Evolutionary conservation across 306 rosid species (phyloP).

Genomic region (Quercus robur): DNA sequence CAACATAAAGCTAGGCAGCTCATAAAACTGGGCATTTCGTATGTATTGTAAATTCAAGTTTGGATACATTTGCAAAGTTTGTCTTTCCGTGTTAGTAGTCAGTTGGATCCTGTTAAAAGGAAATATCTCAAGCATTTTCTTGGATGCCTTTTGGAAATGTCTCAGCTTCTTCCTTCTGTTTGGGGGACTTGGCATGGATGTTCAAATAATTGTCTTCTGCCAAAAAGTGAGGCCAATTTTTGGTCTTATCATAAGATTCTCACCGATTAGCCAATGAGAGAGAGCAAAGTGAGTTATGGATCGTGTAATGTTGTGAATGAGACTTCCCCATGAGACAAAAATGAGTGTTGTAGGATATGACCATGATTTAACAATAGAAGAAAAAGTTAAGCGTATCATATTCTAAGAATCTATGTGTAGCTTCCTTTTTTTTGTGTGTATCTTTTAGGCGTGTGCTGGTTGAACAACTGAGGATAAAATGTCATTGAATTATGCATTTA

Average conservation of each 20-base stretch:
- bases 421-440: background rate
- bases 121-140: background rate
- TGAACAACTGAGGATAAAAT: background rate
- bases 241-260: constrained; percentile 33
- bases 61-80: background rate
- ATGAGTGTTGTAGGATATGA: constrained; percentile 16
- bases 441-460: background rate
- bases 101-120: background rate
- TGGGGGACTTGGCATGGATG: constrained; percentile 2
- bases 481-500: background rate
- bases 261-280: background rate
- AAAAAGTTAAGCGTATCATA: background rate
- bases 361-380: constrained; percentile 9
- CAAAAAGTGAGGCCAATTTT: constrained; percentile 9
- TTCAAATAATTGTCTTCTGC: constrained; percentile 13
- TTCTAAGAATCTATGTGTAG: constrained; percentile 3
- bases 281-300: background rate
- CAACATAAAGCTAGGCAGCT: too few species aligned
- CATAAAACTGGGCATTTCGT: too few species aligned
- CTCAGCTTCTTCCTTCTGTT: constrained; percentile 7
- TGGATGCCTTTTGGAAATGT: background rate
- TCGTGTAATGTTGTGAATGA: constrained; percentile 6
- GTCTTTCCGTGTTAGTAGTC: background rate
- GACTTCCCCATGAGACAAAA: background rate
- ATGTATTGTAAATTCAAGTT: too few species aligned